Evolutionary conservation across 345 rosid genomes (phyloP).

Genomic region (Hevea brasiliensis): DNA sequence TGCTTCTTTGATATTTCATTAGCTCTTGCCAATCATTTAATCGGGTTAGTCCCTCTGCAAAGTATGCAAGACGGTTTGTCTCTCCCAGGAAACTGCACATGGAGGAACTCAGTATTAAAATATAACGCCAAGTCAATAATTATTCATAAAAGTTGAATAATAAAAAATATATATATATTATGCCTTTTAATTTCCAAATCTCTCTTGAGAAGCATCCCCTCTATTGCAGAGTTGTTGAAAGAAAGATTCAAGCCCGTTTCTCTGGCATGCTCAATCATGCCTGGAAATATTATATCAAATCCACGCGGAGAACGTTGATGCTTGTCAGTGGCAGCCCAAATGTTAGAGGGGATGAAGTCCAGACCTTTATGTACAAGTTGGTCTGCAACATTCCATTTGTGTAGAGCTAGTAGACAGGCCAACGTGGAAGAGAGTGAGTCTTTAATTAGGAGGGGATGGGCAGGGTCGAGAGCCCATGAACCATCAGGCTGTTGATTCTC

Average conservation of each 20-base stretch:
- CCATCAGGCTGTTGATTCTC: constrained; percentile 16
- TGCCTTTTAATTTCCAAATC: constrained; percentile 1
- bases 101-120: no score
- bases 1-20: constrained; percentile 4
- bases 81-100: not conserved
- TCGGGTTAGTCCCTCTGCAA: constrained; percentile 7
- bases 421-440: constrained; percentile 22
- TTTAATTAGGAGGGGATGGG: constrained; percentile 9
- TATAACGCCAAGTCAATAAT: no score
- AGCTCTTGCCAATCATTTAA: constrained; percentile 7
- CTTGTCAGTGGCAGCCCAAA: constrained; percentile 2
- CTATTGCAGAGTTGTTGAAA: not conserved
- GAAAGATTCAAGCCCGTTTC: constrained; percentile 12
- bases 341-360: constrained; percentile 3
- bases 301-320: constrained; percentile 12
- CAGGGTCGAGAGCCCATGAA: constrained; percentile 11
- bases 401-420: constrained; percentile 19
- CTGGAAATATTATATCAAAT: constrained; percentile 17
- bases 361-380: constrained; percentile 10
- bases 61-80: not conserved
- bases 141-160: no score
- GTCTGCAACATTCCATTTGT: constrained; percentile 11
- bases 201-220: not conserved
- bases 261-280: constrained; percentile 6
- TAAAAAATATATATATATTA: no score